These are phyloP conservation scores for Vigna radiata DNA, from an alignment of 306 rosid genomes.

Conservation along the genomic window DNA sequence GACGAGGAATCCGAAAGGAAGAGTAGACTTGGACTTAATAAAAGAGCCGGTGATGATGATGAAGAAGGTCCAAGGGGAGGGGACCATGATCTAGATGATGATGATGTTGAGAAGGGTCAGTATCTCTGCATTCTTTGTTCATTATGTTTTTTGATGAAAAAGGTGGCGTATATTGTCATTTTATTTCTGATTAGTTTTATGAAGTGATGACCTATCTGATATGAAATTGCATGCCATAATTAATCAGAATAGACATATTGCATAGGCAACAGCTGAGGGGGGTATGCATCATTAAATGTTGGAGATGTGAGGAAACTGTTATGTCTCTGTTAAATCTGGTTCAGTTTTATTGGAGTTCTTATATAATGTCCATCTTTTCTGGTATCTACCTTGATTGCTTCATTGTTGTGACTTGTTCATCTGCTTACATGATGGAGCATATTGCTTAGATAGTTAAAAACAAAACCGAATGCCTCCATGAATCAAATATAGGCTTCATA, in stretches of 20 bases:
- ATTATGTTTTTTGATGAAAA: constrained; percentile 18
- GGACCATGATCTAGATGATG: constrained; percentile 85
- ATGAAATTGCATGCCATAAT: constrained; percentile 16
- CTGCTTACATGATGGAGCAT: constrained; percentile 5
- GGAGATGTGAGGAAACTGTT: constrained; percentile 25
- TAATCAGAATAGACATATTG: constrained; percentile 21
- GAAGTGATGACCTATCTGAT: constrained; percentile 10
- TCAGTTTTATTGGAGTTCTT: constrained; percentile 22
- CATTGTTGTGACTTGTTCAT: constrained; percentile 20
- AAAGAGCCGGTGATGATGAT: constrained; percentile 74
- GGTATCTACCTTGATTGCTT: constrained; percentile 10
- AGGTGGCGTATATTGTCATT: constrained; percentile 4
- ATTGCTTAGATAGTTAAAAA: constrained; percentile 13
- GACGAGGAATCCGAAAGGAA: constrained; percentile 83
- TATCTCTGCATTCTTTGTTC: constrained; percentile 34
- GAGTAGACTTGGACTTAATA: constrained; percentile 72
- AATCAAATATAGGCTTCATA: constrained; percentile 26
- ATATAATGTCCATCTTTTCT: constrained; percentile 1
- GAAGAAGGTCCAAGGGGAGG: constrained; percentile 82
- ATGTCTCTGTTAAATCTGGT: neutral
- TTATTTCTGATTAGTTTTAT: constrained; percentile 35
- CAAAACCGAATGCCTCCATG: constrained; percentile 9
- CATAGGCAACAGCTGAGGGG: constrained; percentile 7
- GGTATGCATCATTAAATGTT: constrained; percentile 23
- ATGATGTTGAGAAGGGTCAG: constrained; percentile 84